Percentiles rank a stretch among this genome's conserved stretches.
Evolutionary conservation across 2,329 filamentous ascomycete species (phyloP).

Genomic region (Fusarium drepaniforme): DNA sequence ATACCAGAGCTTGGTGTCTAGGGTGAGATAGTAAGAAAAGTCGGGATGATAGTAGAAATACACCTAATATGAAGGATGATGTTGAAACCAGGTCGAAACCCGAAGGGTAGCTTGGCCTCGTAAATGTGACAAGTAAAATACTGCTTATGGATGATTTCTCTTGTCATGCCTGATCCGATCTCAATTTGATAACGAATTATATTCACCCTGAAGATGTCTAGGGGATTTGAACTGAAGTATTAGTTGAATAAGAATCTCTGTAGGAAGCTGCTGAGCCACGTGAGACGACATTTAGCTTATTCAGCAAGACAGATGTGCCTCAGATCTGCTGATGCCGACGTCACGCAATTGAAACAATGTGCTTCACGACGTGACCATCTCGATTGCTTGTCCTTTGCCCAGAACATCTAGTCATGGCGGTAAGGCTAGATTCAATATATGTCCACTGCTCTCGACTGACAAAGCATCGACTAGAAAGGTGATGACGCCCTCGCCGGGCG

Average conservation of each 20-base stretch:
- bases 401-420: too few species aligned
- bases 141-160: background rate
- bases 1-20: background rate
- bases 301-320: too few species aligned
- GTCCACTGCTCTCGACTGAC: too few species aligned
- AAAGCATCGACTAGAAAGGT: too few species aligned
- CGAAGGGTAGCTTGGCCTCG: background rate
- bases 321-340: too few species aligned
- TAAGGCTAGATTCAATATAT: too few species aligned
- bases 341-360: too few species aligned
- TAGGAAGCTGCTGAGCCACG: too few species aligned
- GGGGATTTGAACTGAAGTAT: background rate
- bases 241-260: background rate
- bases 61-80: background rate
- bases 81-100: background rate
- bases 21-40: background rate
- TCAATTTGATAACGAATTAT: background rate
- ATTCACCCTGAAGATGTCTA: background rate
- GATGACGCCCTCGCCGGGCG: too few species aligned
- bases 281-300: too few species aligned
- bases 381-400: too few species aligned
- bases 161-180: background rate
- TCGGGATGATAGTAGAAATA: background rate
- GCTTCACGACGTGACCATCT: too few species aligned
- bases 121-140: background rate